These are phyloP conservation scores for Pyrus betulifolia DNA, from an alignment of 306 rosid species.

Conservation along the genomic window DNA sequence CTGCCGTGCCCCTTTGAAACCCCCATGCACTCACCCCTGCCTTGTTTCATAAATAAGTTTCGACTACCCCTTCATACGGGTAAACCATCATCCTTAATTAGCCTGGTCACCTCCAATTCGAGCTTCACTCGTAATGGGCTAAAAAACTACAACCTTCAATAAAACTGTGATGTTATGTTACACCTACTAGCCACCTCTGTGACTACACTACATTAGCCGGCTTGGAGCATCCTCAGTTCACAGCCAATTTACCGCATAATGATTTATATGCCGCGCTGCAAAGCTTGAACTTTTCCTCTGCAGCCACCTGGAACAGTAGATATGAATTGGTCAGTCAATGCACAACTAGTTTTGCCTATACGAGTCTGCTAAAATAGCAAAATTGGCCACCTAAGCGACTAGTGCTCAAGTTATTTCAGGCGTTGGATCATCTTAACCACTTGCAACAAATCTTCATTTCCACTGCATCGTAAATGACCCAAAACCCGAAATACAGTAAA, in stretches of 20 bases:
- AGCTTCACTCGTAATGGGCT: background rate
- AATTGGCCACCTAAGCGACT: background rate
- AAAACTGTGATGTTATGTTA: constrained; percentile 8
- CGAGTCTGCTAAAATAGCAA: background rate
- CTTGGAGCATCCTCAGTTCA: constrained; percentile 24
- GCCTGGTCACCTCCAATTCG: background rate
- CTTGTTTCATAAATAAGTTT: background rate
- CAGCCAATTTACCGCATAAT: constrained; percentile 51
- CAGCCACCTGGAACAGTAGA: constrained; percentile 36
- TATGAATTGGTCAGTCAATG: background rate
- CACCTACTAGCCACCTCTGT: constrained; percentile 10
- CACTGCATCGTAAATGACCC: background rate
- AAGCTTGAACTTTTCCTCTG: constrained; percentile 82
- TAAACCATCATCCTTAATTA: background rate
- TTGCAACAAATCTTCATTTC: background rate
- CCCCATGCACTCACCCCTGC: background rate
- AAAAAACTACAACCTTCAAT: constrained; percentile 2
- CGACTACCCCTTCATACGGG: background rate
- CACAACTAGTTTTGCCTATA: background rate
- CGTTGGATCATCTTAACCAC: background rate
- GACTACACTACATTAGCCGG: background rate
- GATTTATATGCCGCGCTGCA: constrained; percentile 80
- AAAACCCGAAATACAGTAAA: background rate
- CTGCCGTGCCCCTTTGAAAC: background rate
- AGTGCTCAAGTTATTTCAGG: background rate